Percentiles rank a stretch among this genome's conserved stretches.
Evolutionary conservation across 1,284 basidiomycete genomes (phyloP).

Genomic region (Cryptococcus sp.): DNA sequence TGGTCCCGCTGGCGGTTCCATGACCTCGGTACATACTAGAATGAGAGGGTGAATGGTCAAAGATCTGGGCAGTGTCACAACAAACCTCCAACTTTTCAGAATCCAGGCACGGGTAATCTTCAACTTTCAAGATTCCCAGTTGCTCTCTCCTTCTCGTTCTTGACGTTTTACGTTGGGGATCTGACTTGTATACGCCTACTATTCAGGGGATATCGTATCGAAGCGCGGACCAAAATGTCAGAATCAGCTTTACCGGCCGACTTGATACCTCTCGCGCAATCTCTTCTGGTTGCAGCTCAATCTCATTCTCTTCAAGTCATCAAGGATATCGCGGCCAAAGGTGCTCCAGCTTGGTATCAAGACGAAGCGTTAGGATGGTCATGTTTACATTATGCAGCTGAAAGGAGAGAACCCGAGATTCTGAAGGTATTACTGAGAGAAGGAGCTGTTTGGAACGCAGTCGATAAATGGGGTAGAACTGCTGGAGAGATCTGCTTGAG

Average conservation of each 20-base stretch:
- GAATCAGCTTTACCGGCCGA: neutral
- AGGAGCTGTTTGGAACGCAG: slow-evolving; percentile 90
- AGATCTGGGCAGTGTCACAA: no score
- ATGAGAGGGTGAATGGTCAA: no score
- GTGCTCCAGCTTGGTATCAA: slow-evolving; percentile 88
- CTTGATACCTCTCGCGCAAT: neutral
- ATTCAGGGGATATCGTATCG: no score
- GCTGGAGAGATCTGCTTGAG: slow-evolving; percentile 85
- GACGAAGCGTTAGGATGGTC: slow-evolving; percentile 76
- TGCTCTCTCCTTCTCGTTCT: no score
- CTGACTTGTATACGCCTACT: no score
- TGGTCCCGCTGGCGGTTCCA: no score
- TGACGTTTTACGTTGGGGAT: no score
- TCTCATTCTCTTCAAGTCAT: slow-evolving; percentile 54
- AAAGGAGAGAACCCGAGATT: slow-evolving; percentile 60
- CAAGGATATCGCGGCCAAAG: slow-evolving; percentile 58
- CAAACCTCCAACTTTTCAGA: no score
- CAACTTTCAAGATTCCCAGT: no score
- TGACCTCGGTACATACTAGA: no score
- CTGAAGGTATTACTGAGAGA: slow-evolving; percentile 65
- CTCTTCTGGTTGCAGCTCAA: slow-evolving; percentile 26
- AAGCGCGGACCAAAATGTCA: neutral
- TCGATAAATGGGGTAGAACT: slow-evolving; percentile 71
- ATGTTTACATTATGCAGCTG: slow-evolving; percentile 83
- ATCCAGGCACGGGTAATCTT: no score